Conservation (phyloP, 176 grass and related monocot genomes). For the Luzula sylvatica region DNA sequence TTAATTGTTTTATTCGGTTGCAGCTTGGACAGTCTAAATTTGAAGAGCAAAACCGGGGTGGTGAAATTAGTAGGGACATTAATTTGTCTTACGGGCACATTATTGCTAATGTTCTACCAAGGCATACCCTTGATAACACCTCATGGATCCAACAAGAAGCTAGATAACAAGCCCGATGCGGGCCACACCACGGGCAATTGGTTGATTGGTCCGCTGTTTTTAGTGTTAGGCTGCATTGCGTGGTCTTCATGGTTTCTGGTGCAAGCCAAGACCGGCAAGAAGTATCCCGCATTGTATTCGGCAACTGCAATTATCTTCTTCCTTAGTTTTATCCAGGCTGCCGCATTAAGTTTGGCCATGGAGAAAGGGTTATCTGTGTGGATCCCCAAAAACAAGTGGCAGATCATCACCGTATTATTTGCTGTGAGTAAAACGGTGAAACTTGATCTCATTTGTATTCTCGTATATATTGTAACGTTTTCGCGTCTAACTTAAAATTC, state of each 20-base stretch:
- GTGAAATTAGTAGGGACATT: slow-evolving; percentile 59
- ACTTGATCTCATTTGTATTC: background rate
- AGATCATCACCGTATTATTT: slow-evolving; percentile 62
- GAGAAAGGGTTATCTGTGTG: slow-evolving; percentile 42
- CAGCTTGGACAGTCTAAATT: slow-evolving; percentile 46
- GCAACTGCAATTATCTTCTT: slow-evolving; percentile 63
- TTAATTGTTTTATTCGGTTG: background rate
- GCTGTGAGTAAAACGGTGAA: slow-evolving; percentile 41
- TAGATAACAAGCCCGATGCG: background rate
- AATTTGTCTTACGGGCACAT: slow-evolving; percentile 54
- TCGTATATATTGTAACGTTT: background rate
- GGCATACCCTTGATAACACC: slow-evolving; percentile 30
- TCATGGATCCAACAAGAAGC: background rate
- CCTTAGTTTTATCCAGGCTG: slow-evolving; percentile 72
- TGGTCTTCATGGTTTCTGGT: slow-evolving; percentile 81
- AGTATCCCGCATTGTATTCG: slow-evolving; percentile 86
- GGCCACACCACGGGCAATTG: slow-evolving; percentile 22
- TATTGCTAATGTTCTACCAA: slow-evolving; percentile 70
- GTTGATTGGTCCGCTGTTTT: slow-evolving; percentile 61
- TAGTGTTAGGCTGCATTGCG: slow-evolving; percentile 51
- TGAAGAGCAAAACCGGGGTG: slow-evolving; percentile 31
- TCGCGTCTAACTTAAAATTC: slow-evolving; percentile 3
- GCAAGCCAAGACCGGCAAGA: slow-evolving; percentile 43
- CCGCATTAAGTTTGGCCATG: slow-evolving; percentile 41
- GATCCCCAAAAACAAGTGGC: slow-evolving; percentile 44